A percentile compares a stretch with the other conserved stretches of the same genome.
phyloP scores from a whole-genome alignment of 192 early-diverging fungal species.

The Geranomyces variabilis region DNA sequence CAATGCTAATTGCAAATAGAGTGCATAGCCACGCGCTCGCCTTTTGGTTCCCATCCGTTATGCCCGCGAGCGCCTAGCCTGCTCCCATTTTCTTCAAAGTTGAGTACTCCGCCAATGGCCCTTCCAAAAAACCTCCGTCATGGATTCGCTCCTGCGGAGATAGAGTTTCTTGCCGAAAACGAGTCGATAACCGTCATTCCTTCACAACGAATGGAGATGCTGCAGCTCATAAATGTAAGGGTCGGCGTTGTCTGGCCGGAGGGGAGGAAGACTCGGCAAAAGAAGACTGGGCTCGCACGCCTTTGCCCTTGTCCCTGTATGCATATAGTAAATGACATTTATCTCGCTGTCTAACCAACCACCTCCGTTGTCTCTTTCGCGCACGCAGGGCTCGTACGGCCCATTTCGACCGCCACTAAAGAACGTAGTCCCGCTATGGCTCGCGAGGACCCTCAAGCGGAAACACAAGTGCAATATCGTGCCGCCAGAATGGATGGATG shows the following conservation, averaged over 20 bases:
- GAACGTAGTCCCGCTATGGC: constrained; percentile 82
- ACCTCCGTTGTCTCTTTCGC: background rate
- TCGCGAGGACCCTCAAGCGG: constrained; percentile 80
- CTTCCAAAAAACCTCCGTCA: constrained; percentile 25
- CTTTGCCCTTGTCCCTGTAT: no score
- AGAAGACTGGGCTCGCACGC: no score
- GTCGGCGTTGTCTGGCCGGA: background rate
- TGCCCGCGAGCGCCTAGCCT: no score
- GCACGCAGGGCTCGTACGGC: constrained; percentile 67
- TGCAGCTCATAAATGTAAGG: constrained; percentile 75
- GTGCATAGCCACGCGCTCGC: no score
- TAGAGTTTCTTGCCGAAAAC: constrained; percentile 86
- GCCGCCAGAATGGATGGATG: constrained; percentile 80
- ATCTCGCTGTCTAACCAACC: background rate
- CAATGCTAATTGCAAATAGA: no score
- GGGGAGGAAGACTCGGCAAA: no score
- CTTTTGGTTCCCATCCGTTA: no score
- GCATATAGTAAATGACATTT: no score
- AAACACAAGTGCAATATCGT: constrained; percentile 80
- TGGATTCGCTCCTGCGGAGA: constrained; percentile 74
- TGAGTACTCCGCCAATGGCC: constrained; percentile 13
- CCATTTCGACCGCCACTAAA: constrained; percentile 81
- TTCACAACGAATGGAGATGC: constrained; percentile 64
- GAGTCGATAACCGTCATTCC: constrained; percentile 77
- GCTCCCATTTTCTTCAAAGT: no score